These are phyloP conservation scores for Colletotrichum musicola DNA, from an alignment of 2,329 filamentous ascomycete species.

Conservation along the genomic window DNA sequence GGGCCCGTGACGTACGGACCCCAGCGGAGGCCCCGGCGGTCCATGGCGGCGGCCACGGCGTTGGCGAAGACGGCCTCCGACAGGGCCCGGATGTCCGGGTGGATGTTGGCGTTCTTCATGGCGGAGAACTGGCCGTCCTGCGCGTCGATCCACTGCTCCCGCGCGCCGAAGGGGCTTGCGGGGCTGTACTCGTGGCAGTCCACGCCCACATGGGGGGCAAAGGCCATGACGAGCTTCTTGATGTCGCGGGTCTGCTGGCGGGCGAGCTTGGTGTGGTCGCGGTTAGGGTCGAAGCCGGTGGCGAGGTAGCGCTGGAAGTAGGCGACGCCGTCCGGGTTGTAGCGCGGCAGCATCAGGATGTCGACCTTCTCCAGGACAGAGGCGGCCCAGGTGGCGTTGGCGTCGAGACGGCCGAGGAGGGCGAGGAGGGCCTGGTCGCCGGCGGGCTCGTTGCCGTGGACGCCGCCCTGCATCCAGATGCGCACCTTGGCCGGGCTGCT, in stretches of 20 bases:
- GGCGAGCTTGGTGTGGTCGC: constrained; percentile 50
- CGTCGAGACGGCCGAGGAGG: constrained; percentile 47
- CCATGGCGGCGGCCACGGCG: constrained; percentile 46
- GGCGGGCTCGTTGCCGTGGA: constrained; percentile 50
- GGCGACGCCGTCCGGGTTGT: constrained; percentile 50
- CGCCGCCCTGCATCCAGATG: constrained; percentile 49
- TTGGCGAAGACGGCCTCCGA: constrained; percentile 47
- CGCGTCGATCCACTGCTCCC: constrained; percentile 43
- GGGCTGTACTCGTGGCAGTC: constrained; percentile 50
- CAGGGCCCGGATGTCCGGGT: constrained; percentile 45
- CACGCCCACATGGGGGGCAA: constrained; percentile 47
- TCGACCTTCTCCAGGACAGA: constrained; percentile 46
- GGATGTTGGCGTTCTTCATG: constrained; percentile 51
- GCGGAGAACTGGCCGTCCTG: constrained; percentile 49
- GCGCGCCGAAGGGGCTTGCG: constrained; percentile 39
- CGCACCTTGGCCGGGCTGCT: constrained; percentile 43
- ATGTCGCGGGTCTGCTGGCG: constrained; percentile 48
- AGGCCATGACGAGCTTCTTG: constrained; percentile 45
- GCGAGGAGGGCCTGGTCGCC: constrained; percentile 48
- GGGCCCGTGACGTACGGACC: constrained; percentile 46
- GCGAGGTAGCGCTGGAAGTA: constrained; percentile 50
- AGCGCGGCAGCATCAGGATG: constrained; percentile 47
- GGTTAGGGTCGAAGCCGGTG: constrained; percentile 48
- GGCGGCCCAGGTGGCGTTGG: constrained; percentile 45
- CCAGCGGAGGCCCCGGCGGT: constrained; percentile 45